A percentile compares a stretch with the other conserved stretches of the same genome.
Evolutionary conservation across 768 basidiomycete species (phyloP).

Genomic region (Nidularia pulvinata): DNA sequence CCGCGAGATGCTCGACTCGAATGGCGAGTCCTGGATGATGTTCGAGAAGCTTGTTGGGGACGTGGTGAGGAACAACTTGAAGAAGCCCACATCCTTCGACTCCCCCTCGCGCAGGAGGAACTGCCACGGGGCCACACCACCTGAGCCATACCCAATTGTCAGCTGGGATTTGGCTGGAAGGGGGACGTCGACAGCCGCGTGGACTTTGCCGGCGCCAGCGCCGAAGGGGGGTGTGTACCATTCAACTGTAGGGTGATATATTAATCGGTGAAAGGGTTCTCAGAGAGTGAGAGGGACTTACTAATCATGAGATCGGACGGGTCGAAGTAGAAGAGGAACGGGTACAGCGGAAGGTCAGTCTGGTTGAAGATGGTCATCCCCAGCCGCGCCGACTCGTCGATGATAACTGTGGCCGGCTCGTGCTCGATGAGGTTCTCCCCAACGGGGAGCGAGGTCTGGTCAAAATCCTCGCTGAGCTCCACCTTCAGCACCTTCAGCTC

Average conservation of each 20-base stretch:
- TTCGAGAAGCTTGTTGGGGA: conserved; percentile 26
- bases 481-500: conserved; percentile 21
- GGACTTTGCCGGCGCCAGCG: conserved; percentile 15
- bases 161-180: conserved; percentile 19
- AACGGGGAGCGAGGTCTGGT: conserved; percentile 11
- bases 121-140: conserved; percentile 24
- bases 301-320: conserved; percentile 32
- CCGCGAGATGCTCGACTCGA: conserved; percentile 8
- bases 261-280: background rate
- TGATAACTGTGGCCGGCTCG: conserved; percentile 20
- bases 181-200: conserved; percentile 16
- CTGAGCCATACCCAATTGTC: conserved; percentile 40
- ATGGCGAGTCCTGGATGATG: conserved; percentile 30
- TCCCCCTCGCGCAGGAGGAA: conserved; percentile 27
- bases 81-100: conserved; percentile 34
- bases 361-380: conserved; percentile 34
- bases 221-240: conserved; percentile 25
- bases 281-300: conserved; percentile 9
- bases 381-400: conserved; percentile 19
- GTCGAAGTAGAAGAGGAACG: conserved; percentile 42
- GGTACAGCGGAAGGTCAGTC: conserved; percentile 26
- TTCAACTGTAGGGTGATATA: conserved; percentile 7
- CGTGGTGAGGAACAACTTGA: conserved; percentile 43
- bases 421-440: conserved; percentile 22
- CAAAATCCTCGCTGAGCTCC: conserved; percentile 14